A percentile compares a stretch with the other conserved stretches of the same genome.
Evolutionary conservation across 306 rosid genomes (phyloP).

Genomic region (Cajanus cajan): DNA sequence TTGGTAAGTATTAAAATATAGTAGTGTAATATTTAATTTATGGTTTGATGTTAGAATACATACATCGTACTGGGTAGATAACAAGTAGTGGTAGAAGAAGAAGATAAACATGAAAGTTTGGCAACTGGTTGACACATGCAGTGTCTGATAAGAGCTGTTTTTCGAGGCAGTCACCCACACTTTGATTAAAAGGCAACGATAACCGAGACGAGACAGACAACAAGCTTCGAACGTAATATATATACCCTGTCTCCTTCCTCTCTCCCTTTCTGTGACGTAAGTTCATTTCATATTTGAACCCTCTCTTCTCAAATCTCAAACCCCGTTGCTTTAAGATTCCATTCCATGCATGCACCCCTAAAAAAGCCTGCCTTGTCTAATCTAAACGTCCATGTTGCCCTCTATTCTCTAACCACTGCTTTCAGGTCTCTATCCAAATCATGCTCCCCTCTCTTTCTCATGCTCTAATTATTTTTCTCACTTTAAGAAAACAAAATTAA

Average conservation of each 20-base stretch:
- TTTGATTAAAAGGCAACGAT: constrained; percentile 56
- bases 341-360: too few relatives aligned
- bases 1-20: too few relatives aligned
- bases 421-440: constrained; percentile 6
- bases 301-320: neutral
- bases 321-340: too few relatives aligned
- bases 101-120: constrained; percentile 39
- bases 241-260: constrained; percentile 24
- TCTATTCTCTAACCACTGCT: neutral
- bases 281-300: neutral
- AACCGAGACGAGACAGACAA: constrained; percentile 34
- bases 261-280: neutral
- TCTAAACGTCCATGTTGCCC: neutral
- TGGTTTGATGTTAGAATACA: neutral
- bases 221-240: neutral
- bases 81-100: neutral
- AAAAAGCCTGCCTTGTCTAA: neutral
- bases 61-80: neutral
- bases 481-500: neutral
- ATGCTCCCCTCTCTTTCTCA: neutral
- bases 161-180: constrained; percentile 64
- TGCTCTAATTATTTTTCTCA: neutral
- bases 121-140: constrained; percentile 80
- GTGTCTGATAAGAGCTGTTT: constrained; percentile 71
- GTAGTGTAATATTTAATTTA: neutral